Evolutionary conservation across 1,284 basidiomycete species (phyloP), one percentile per base, ranked within the genome.

Genomic region (Ganoderma lingzhi): DNA sequence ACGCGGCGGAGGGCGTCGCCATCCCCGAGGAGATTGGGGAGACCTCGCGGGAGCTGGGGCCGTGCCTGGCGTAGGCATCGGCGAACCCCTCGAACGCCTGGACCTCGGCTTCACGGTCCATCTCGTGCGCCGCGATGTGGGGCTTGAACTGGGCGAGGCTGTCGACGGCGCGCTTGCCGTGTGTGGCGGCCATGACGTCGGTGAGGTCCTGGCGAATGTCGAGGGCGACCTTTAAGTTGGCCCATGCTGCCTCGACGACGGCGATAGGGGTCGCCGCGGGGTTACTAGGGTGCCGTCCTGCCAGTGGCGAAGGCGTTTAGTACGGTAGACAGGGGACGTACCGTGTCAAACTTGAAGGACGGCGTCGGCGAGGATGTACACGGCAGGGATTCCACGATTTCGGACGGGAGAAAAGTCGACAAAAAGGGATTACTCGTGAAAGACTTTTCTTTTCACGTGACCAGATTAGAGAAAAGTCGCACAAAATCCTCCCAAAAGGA

Each of bases 211-310:
- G 86, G 66, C 88, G 89, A 60, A 92, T 86, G 78, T 92, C 90
- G 61, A 82, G 82, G 2, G 93, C 92, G 63, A 94, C 91, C 73
- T 89, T 23, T 23, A 23, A 23, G 23, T 23, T 90, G 48, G 87
- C 87, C 92, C 92, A 93, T 6, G 93, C 93, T 8, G 91, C 90
- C 79, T 94, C 93, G 71, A 93, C 91, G 12, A 92, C 92, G 35
- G 88, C 83, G 76, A 93, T 93, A 41, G 90, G 92, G 77, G 93
- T 90, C 64, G 92, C 92, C 64, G 23, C 23, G 23, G 23, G 23
- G 23, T 23, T 23, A 91, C 92, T 64, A 93, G 82, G 10, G 91
- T 93, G 56, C 90, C 90, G 76, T 91, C 90, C 90, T 91, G 72
- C 1, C 23, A 23, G 23, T 91, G 71, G 30, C 32, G 53, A 3